These are phyloP conservation scores for Ascocoryne sarcoides DNA, from an alignment of 2,329 filamentous ascomycete species.

Conservation along the genomic window DNA sequence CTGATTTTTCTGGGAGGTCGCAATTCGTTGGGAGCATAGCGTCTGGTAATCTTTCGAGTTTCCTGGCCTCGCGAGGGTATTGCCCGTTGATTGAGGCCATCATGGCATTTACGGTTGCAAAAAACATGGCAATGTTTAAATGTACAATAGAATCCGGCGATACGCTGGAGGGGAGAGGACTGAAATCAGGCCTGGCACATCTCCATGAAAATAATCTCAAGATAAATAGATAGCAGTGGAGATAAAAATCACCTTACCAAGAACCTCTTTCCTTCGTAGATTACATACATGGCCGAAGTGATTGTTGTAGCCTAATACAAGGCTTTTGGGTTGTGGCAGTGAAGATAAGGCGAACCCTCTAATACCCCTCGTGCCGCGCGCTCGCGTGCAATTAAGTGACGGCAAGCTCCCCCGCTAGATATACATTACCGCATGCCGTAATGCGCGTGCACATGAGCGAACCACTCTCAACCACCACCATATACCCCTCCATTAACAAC, in stretches of 20 bases:
- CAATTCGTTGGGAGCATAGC: conserved; percentile 28
- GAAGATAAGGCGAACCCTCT: no score
- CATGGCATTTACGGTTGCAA: conserved; percentile 16
- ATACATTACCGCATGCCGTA: not conserved
- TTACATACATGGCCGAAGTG: not conserved
- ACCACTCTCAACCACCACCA: conserved; percentile 1
- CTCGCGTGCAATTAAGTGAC: no score
- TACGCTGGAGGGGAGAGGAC: conserved; percentile 10
- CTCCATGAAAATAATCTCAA: not conserved
- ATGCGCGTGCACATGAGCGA: not conserved
- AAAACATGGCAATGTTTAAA: conserved; percentile 20
- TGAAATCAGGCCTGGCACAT: not conserved
- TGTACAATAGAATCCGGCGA: conserved; percentile 24
- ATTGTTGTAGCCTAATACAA: conserved; percentile 3
- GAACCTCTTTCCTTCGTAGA: not conserved
- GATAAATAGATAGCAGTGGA: not conserved
- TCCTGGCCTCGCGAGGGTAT: conserved; percentile 14
- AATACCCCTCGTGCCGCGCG: no score
- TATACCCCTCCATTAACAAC: not conserved
- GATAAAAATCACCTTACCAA: not conserved
- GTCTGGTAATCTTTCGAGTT: conserved; percentile 18
- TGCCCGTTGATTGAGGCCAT: conserved; percentile 11
- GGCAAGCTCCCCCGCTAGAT: not conserved
- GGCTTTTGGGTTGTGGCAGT: conserved; percentile 1
- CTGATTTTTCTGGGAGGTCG: conserved; percentile 11